A percentile compares a stretch with the other conserved stretches of the same genome.
phyloP scores from a whole-genome alignment of 1,284 basidiomycete species.

The Pseudozyma flocculosa region DNA sequence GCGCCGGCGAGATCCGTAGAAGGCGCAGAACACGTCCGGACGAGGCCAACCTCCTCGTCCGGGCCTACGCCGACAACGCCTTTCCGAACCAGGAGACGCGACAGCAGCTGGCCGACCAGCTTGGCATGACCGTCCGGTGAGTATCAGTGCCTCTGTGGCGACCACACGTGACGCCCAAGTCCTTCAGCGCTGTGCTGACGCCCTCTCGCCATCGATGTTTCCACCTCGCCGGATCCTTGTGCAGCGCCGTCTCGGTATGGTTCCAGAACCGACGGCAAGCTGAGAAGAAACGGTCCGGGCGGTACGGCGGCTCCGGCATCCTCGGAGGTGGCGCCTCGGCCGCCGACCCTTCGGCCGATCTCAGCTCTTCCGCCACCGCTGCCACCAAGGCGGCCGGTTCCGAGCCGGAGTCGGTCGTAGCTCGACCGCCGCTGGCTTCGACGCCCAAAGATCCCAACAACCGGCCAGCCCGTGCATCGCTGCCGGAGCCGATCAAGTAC shows the following conservation, averaged over 20 bases:
- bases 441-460: not conserved
- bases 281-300: constrained; percentile 54
- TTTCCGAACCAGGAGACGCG: constrained; percentile 52
- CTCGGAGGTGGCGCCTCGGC: not conserved
- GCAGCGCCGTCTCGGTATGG: constrained; percentile 52
- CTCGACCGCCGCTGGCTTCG: not conserved
- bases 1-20: constrained; percentile 25
- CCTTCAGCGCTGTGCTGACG: no score
- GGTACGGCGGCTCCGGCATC: constrained; percentile 37
- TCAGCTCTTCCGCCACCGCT: no score
- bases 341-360: no score
- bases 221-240: no score
- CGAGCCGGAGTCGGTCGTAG: no score
- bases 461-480: not conserved
- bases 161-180: no score
- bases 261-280: constrained; percentile 55
- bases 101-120: constrained; percentile 36
- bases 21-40: constrained; percentile 46
- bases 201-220: no score
- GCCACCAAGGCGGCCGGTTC: no score
- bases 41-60: constrained; percentile 44
- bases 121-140: constrained; percentile 51
- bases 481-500: constrained; percentile 14
- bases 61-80: constrained; percentile 44
- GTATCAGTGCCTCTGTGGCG: constrained; percentile 5